Base-by-base conservation (phyloP, 225 moss, liverwort and hornwort species). In the Thuidium tamariscinum region DNA sequence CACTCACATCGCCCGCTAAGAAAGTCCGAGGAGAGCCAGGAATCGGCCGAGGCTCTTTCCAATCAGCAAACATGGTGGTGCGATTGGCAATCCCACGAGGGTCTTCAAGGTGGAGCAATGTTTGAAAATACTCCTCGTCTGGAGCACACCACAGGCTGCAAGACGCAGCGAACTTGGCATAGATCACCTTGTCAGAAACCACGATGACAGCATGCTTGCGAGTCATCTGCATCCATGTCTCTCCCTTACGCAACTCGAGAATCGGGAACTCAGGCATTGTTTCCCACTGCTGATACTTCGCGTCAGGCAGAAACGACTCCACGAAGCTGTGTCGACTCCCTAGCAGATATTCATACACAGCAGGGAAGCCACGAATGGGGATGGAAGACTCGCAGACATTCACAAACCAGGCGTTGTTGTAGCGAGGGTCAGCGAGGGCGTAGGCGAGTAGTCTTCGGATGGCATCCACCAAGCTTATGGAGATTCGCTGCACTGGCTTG, bases 121-220 rank as follows among this genome's bases (percentile, higher is more conserved):
- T 92, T 52, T 92, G 92, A 27, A 90, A 90, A 59, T 90, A 92
- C 68, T 90, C 88, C 73, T 92, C 92, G 56, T 92, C 92, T 7
- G 84, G 87, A 26, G 90, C 88, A 82, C 92, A 92, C 81, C 72
- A 89, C 0, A 71, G 7, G 56, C 74, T 82, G 46, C 92, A 92
- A 30, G 74, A 82, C 11, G 82, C 71, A 15, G 69, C 88, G 30
- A 92, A 92, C 72, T 68, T 90, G 74, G 74, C 48, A 42, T 92
- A 92, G 13, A 90, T 77, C 36, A 84, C 70, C 25, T 52, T 82
- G 48, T 92, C 92, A 20, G 83, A 67, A 11, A 92, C 6, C 5
- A 89, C 77, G 13, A 86, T 60, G 17, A 75, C 61, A 49, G 92
- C 92, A 72, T 92, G 92, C 71, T 87, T 87, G 61, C 90, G 84